phyloP scores from a whole-genome alignment of 2,329 filamentous ascomycete genomes.

The Tolypocladium cylindrosporum region DNA sequence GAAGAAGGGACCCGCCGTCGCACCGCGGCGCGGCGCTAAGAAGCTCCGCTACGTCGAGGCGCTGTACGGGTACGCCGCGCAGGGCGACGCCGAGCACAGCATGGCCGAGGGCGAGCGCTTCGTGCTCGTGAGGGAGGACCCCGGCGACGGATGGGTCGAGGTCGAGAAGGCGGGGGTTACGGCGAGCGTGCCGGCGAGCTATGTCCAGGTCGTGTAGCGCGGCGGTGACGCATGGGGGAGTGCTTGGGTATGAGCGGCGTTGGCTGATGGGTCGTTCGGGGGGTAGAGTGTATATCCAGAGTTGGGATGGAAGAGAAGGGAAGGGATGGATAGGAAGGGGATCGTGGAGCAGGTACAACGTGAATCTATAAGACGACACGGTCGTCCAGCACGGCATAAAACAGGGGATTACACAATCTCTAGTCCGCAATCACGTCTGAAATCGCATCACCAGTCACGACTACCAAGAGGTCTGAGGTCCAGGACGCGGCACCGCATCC shows the following conservation, averaged over 20 bases:
- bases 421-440: neutral
- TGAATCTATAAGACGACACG: neutral
- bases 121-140: slow-evolving; percentile 77
- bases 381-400: neutral
- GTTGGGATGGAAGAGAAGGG: neutral
- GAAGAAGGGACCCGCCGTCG: slow-evolving; percentile 87
- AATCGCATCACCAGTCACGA: neutral
- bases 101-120: slow-evolving; percentile 90
- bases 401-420: neutral
- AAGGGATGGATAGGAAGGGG: neutral
- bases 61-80: slow-evolving; percentile 81
- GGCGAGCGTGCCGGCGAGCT: slow-evolving; percentile 88
- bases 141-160: slow-evolving; percentile 92
- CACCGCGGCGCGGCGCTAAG: slow-evolving; percentile 82
- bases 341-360: neutral
- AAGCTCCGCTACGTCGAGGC: slow-evolving; percentile 91
- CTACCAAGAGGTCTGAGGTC: neutral
- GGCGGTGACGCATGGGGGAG: neutral
- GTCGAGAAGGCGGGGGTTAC: slow-evolving; percentile 84
- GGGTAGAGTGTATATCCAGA: neutral
- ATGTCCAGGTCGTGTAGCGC: slow-evolving; percentile 64
- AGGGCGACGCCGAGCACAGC: slow-evolving; percentile 76
- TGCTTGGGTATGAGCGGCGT: neutral
- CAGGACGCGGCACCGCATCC: neutral
- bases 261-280: neutral